These are phyloP conservation scores for Rosa rugosa DNA, from an alignment of 306 rosid species.

Conservation along the genomic window DNA sequence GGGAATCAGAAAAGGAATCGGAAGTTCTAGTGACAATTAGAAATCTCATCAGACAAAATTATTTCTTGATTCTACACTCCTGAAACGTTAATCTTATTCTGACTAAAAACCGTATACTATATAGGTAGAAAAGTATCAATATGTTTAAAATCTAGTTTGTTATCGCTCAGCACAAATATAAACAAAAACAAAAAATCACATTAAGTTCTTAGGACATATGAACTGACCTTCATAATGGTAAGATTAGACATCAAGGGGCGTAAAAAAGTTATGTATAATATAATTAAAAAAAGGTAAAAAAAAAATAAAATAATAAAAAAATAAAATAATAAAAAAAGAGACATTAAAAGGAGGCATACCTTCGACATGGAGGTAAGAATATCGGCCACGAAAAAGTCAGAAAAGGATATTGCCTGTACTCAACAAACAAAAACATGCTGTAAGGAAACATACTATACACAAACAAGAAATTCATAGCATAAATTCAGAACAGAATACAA, in stretches of 20 bases:
- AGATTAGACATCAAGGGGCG: slow-evolving; percentile 12
- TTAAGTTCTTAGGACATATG: slow-evolving; percentile 5
- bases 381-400: slow-evolving; percentile 96
- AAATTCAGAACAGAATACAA: slow-evolving; percentile 7
- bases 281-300: too few species aligned
- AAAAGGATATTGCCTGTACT: slow-evolving; percentile 87
- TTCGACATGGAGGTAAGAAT: slow-evolving; percentile 94
- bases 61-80: slow-evolving; percentile 17
- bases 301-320: neutral
- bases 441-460: slow-evolving; percentile 18
- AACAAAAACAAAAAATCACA: neutral
- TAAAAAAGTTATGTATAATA: neutral
- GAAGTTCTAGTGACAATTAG: slow-evolving; percentile 9
- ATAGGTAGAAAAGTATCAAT: neutral
- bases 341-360: slow-evolving; percentile 42
- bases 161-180: neutral
- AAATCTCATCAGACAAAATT: slow-evolving; percentile 20
- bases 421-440: slow-evolving; percentile 34
- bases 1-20: slow-evolving; percentile 27
- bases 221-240: slow-evolving; percentile 22
- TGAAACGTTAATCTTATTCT: neutral
- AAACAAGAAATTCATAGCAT: slow-evolving; percentile 22
- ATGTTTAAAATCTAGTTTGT: neutral
- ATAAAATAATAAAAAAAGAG: neutral
- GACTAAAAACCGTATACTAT: neutral